Percentiles rank a stretch among this genome's conserved stretches.
Conservation (phyloP, 2,329 filamentous ascomycete species). For the Teratosphaeria pseudoeucalypti region DNA sequence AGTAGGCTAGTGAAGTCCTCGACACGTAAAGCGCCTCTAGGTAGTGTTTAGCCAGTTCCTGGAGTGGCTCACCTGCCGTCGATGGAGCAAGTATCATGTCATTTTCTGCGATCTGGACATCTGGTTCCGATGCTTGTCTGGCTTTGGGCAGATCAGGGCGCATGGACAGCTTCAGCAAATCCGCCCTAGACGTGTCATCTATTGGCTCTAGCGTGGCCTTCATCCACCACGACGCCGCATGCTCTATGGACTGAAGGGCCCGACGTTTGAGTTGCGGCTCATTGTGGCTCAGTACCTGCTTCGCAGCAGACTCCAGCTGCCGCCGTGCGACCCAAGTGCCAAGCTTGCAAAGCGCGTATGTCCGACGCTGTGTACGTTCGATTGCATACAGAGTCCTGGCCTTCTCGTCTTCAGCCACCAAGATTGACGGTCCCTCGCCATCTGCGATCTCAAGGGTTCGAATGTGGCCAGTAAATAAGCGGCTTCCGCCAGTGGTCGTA, state of each 20-base stretch:
- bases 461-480: conserved; percentile 51
- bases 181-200: neutral
- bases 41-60: conserved; percentile 26
- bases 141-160: neutral
- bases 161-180: neutral
- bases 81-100: neutral
- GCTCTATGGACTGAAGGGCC: conserved; percentile 5
- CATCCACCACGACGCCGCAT: conserved; percentile 17
- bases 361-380: conserved; percentile 51
- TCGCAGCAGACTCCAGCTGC: conserved; percentile 32
- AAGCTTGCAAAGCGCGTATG: conserved; percentile 60
- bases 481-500: conserved; percentile 40
- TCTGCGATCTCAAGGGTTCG: conserved; percentile 52
- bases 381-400: conserved; percentile 48
- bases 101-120: neutral
- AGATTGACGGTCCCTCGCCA: conserved; percentile 40
- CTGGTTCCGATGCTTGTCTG: too few relatives aligned
- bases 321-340: conserved; percentile 55
- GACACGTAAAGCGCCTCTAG: conserved; percentile 38
- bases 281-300: conserved; percentile 22
- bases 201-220: conserved; percentile 7
- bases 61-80: conserved; percentile 5
- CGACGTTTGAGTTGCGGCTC: conserved; percentile 14
- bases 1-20: conserved; percentile 69
- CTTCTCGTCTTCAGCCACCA: conserved; percentile 51